Evolutionary conservation across 1,139 yeast genomes (phyloP).

Genomic region (Hansenula sp.): DNA sequence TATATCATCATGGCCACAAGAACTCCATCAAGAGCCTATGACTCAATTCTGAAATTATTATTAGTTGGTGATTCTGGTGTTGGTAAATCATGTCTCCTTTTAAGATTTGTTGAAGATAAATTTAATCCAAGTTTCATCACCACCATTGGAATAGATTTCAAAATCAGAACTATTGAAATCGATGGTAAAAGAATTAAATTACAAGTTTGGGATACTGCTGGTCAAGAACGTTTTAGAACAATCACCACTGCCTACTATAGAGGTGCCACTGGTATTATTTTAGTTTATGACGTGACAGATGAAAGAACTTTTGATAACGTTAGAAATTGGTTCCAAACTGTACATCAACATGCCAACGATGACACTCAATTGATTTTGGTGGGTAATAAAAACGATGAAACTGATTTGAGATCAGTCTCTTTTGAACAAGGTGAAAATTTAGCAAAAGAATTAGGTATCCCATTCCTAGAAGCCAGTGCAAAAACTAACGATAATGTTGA

Average conservation of each 20-base stretch:
- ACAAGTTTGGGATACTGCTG: constrained; percentile 99
- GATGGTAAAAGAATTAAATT: constrained; percentile 90
- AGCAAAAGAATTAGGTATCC: constrained; percentile 84
- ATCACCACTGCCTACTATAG: constrained; percentile 97
- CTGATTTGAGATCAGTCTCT: constrained; percentile 70
- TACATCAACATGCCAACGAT: constrained; percentile 93
- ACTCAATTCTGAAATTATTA: constrained; percentile 88
- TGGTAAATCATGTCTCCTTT: constrained; percentile 90
- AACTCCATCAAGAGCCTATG: constrained; percentile 78
- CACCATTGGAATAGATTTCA: constrained; percentile 96
- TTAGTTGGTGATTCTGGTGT: constrained; percentile 97
- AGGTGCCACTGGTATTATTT: constrained; percentile 97
- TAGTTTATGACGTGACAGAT: constrained; percentile 95
- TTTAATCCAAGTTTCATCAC: constrained; percentile 96
- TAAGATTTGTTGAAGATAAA: constrained; percentile 94
- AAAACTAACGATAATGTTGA: constrained; percentile 91
- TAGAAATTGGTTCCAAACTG: constrained; percentile 92
- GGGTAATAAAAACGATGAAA: constrained; percentile 91
- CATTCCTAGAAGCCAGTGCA: constrained; percentile 94
- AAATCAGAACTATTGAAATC: constrained; percentile 91
- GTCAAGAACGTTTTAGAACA: constrained; percentile 97
- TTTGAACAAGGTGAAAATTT: constrained; percentile 86
- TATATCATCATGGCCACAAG: constrained; percentile 50
- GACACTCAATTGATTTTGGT: constrained; percentile 92
- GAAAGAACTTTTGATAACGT: constrained; percentile 81